Evolutionary conservation across 305 asterid genomes (phyloP).

Genomic region (Andrographis paniculata): DNA sequence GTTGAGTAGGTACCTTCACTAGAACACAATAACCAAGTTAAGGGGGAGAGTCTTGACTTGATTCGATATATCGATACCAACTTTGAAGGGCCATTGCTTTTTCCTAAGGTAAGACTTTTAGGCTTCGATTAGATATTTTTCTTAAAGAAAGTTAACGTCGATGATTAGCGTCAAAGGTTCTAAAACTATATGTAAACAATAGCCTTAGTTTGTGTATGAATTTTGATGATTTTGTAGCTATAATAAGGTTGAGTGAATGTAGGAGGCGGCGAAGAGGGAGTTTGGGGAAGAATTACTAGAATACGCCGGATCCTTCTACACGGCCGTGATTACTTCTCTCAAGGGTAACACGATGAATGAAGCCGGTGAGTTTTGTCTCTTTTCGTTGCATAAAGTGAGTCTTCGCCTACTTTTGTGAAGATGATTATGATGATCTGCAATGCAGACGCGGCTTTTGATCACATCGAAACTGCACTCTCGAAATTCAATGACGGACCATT

Average conservation of each 20-base stretch:
- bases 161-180: too few species aligned
- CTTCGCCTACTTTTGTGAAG: too few species aligned
- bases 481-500: slow-evolving; percentile 69
- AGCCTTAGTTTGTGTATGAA: too few species aligned
- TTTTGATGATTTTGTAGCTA: too few species aligned
- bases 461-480: slow-evolving; percentile 61
- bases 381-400: too few species aligned
- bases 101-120: slow-evolving; percentile 54
- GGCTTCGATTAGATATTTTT: too few species aligned
- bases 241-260: neutral
- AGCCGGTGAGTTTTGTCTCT: slow-evolving; percentile 35
- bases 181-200: too few species aligned
- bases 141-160: neutral
- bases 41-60: slow-evolving; percentile 80
- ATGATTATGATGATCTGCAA: too few species aligned
- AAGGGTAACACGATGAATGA: slow-evolving; percentile 40
- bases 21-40: slow-evolving; percentile 70
- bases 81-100: slow-evolving; percentile 78
- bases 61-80: slow-evolving; percentile 49
- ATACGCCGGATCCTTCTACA: slow-evolving; percentile 37
- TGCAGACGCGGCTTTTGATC: slow-evolving; percentile 47
- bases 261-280: slow-evolving; percentile 20
- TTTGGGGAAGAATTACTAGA: slow-evolving; percentile 57
- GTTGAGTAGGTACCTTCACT: slow-evolving; percentile 52
- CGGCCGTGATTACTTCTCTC: slow-evolving; percentile 41